Conservation (phyloP, 495 filamentous ascomycete genomes). For the Tuber indicum region DNA sequence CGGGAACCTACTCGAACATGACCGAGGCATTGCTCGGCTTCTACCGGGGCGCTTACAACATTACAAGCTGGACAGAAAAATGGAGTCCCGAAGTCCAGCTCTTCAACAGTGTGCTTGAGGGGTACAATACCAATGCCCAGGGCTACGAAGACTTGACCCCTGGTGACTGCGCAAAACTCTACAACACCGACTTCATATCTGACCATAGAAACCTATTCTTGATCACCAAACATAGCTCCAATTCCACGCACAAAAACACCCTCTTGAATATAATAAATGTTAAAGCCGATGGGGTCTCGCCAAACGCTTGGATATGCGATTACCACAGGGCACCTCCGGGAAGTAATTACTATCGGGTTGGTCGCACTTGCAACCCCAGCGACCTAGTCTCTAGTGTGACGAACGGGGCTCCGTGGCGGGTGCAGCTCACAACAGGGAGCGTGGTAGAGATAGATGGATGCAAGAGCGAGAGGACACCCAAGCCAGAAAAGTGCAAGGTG, state of each 20-base stretch:
- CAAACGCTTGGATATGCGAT: conserved; percentile 7
- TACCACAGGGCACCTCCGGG: rapidly evolving
- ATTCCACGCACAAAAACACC: background rate
- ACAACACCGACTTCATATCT: background rate
- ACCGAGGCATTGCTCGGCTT: background rate
- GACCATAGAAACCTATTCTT: background rate
- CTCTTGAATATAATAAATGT: background rate
- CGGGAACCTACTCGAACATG: background rate
- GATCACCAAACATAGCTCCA: background rate
- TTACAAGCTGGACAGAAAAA: no score
- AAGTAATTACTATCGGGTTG: background rate
- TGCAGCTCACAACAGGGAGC: background rate
- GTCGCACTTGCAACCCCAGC: background rate
- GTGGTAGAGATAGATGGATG: background rate
- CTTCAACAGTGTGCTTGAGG: background rate
- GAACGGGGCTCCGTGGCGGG: background rate
- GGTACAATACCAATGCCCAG: background rate
- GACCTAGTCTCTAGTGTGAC: background rate
- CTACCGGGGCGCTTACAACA: no score
- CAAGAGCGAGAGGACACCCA: conserved; percentile 5
- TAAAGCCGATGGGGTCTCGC: background rate
- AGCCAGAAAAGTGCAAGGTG: conserved; percentile 26
- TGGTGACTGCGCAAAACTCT: background rate
- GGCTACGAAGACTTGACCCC: background rate
- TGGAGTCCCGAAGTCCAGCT: background rate